A percentile compares a stretch with the other conserved stretches of the same genome.
Evolutionary conservation across 768 basidiomycete species (phyloP).

Genomic region (Russula griseocarnosa): DNA sequence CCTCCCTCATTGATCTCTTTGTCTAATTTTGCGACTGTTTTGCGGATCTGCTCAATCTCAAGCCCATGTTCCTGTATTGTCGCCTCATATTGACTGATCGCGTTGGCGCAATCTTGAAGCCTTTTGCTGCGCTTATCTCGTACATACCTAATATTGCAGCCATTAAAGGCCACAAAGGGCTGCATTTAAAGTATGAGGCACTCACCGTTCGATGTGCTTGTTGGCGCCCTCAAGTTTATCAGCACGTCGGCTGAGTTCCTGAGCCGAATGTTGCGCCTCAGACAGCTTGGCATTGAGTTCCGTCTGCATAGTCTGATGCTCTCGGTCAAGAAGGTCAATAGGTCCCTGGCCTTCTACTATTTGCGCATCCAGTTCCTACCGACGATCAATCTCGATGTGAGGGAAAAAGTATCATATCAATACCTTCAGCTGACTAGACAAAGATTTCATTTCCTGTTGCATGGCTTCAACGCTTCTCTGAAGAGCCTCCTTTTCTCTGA

Average conservation of each 20-base stretch:
- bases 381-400: neutral
- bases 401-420: neutral
- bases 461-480: slow-evolving; percentile 55
- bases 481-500: slow-evolving; percentile 53
- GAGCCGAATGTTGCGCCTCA: slow-evolving; percentile 51
- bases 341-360: slow-evolving; percentile 60
- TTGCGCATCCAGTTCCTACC: slow-evolving; percentile 59
- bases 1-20: slow-evolving; percentile 77
- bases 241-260: slow-evolving; percentile 61
- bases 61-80: slow-evolving; percentile 43
- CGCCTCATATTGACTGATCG: slow-evolving; percentile 47
- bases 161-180: neutral
- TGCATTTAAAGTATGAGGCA: neutral
- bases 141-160: slow-evolving; percentile 53
- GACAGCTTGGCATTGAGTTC: slow-evolving; percentile 48
- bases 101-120: slow-evolving; percentile 55
- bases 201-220: slow-evolving; percentile 62
- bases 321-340: slow-evolving; percentile 57
- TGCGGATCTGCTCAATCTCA: slow-evolving; percentile 42
- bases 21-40: slow-evolving; percentile 55
- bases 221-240: slow-evolving; percentile 61
- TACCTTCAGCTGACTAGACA: slow-evolving; percentile 51
- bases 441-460: slow-evolving; percentile 51
- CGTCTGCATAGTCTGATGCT: slow-evolving; percentile 47
- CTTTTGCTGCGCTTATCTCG: slow-evolving; percentile 59